A percentile compares a stretch with the other conserved stretches of the same genome.
Evolutionary conservation across 177 flowering plant species (phyloP).

Genomic region (Vitis hybrid): DNA sequence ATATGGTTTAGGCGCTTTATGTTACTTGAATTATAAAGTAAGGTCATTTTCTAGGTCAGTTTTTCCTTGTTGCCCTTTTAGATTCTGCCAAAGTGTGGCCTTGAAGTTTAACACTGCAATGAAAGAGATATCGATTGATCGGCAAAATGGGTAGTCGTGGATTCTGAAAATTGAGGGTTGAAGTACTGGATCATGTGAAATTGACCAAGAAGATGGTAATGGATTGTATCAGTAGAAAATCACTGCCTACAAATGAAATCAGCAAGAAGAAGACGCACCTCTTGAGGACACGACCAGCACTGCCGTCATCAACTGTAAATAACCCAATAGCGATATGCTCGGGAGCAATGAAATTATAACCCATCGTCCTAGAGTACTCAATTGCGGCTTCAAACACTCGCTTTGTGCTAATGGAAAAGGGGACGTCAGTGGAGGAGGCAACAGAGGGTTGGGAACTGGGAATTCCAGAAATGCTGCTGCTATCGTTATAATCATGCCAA

Average conservation of each 20-base stretch:
- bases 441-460: neutral
- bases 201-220: neutral
- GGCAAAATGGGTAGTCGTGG: no score
- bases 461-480: neutral
- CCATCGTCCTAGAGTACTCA: conserved; percentile 69
- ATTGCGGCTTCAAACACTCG: conserved; percentile 80
- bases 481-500: conserved; percentile 34
- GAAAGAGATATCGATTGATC: no score
- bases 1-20: no score
- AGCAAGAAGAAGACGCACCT: conserved; percentile 30
- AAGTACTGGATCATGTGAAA: no score
- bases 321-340: conserved; percentile 75
- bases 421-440: conserved; percentile 34
- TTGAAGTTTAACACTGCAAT: no score
- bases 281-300: conserved; percentile 58
- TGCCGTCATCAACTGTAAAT: conserved; percentile 72
- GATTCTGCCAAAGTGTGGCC: no score
- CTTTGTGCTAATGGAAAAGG: conserved; percentile 72
- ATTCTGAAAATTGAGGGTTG: no score
- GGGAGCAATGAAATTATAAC: conserved; percentile 60
- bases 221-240: neutral
- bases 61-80: no score
- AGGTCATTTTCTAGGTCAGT: no score
- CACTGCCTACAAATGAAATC: neutral
- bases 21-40: no score